phyloP scores from a whole-genome alignment of 768 basidiomycete species.

The Hygrophorus pudorinus region DNA sequence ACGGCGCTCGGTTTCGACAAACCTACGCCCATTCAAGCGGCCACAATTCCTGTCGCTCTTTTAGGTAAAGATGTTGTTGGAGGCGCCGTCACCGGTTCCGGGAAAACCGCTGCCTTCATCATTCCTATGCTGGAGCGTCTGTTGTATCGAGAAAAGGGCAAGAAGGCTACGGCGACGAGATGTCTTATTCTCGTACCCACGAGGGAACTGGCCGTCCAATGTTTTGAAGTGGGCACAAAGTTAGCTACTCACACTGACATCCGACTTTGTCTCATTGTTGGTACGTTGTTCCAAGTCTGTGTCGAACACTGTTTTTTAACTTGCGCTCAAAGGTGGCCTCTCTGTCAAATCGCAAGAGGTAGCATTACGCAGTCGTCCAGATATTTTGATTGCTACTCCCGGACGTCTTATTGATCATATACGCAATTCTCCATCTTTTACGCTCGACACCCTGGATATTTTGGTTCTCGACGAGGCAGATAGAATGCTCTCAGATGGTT shows the following conservation, averaged over 20 bases:
- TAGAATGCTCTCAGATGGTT: conserved; percentile 92
- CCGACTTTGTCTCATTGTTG: conserved; percentile 84
- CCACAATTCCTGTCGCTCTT: conserved; percentile 88
- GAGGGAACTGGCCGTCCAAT: conserved; percentile 92
- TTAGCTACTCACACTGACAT: conserved; percentile 84
- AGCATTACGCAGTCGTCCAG: conserved; percentile 76
- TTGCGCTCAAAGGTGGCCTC: conserved; percentile 51
- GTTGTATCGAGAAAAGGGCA: conserved; percentile 83
- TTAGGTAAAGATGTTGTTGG: conserved; percentile 95
- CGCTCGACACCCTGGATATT: conserved; percentile 85
- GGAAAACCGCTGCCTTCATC: conserved; percentile 96
- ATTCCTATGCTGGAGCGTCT: conserved; percentile 91
- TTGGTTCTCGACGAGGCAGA: conserved; percentile 97
- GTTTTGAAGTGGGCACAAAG: conserved; percentile 83
- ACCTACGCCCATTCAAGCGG: conserved; percentile 94
- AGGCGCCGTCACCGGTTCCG: conserved; percentile 92
- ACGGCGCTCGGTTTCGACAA: conserved; percentile 70
- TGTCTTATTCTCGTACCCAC: conserved; percentile 93
- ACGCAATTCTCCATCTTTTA: conserved; percentile 89
- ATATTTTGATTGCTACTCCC: conserved; percentile 93
- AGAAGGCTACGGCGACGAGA: conserved; percentile 75
- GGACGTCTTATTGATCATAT: conserved; percentile 97
- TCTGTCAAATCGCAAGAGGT: conserved; percentile 90
- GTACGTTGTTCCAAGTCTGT: conserved; percentile 30
- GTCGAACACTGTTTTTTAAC: conserved; percentile 6